phyloP scores from a whole-genome alignment of 2,329 filamentous ascomycete species.

The Talaromyces sp. region DNA sequence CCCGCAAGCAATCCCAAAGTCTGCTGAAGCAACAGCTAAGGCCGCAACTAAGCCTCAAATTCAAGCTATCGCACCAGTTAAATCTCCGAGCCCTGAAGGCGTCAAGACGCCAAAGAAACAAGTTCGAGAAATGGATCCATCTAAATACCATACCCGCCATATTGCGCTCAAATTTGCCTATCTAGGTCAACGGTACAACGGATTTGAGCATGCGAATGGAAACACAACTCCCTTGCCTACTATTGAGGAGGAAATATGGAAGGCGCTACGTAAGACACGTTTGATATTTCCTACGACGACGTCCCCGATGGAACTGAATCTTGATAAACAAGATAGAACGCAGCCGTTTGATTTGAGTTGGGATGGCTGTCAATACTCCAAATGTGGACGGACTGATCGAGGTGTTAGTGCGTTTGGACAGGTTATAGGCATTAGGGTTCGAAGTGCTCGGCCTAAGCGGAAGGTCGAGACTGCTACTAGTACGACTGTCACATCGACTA shows the following conservation, averaged over 20 bases:
- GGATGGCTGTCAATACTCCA: conserved; percentile 84
- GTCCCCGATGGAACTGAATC: conserved; percentile 36
- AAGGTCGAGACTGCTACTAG: conserved; percentile 16
- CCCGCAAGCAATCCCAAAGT: conserved; percentile 54
- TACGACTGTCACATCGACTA: conserved; percentile 19
- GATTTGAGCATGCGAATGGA: conserved; percentile 79
- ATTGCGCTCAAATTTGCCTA: conserved; percentile 95
- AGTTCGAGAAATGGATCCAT: conserved; percentile 65
- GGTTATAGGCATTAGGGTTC: conserved; percentile 77
- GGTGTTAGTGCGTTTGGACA: conserved; percentile 97
- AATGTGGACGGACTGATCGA: conserved; percentile 88
- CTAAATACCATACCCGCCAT: conserved; percentile 75
- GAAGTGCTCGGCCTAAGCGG: conserved; percentile 69
- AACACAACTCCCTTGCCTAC: conserved; percentile 68
- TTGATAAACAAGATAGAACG: conserved; percentile 44
- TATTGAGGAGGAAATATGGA: conserved; percentile 92
- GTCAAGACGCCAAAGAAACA: conserved; percentile 34
- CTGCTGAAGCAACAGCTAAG: conserved; percentile 23
- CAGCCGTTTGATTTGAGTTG: conserved; percentile 60
- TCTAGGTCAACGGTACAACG: conserved; percentile 84
- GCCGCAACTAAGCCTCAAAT: conserved; percentile 22
- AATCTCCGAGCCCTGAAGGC: conserved; percentile 25
- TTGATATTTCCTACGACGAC: conserved; percentile 68
- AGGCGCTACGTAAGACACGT: conserved; percentile 75
- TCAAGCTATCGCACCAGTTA: conserved; percentile 11